A percentile compares a stretch with the other conserved stretches of the same genome.
phyloP scores from a whole-genome alignment of 371 early-diverging fungal genomes.

The Rhizopus microsporus region DNA sequence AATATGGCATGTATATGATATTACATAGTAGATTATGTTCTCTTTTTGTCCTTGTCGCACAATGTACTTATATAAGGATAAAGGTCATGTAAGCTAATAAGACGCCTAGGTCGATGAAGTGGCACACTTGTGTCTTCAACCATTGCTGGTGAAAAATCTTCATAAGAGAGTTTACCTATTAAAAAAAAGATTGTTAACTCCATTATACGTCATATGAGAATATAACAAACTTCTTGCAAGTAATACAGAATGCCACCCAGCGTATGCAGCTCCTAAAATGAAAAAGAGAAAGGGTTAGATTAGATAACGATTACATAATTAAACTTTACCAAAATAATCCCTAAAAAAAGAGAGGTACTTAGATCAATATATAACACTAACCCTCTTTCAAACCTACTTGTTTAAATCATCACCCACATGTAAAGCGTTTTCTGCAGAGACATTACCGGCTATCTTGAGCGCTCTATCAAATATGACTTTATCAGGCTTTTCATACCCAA shows the following conservation, averaged over 20 bases:
- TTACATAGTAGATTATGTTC: constrained; percentile 1
- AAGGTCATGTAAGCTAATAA: constrained; percentile 19
- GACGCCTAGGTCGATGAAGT: constrained; percentile 12
- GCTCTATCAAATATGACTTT: constrained; percentile 42
- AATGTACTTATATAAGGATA: constrained; percentile 21
- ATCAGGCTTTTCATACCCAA: constrained; percentile 42
- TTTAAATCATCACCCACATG: constrained; percentile 32
- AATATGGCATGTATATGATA: not conserved
- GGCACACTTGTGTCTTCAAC: constrained; percentile 20
- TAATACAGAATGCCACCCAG: constrained; percentile 44
- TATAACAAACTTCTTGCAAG: constrained; percentile 32
- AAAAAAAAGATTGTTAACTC: not conserved
- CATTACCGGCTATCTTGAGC: constrained; percentile 18
- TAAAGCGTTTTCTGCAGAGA: constrained; percentile 21
- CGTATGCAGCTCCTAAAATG: constrained; percentile 32
- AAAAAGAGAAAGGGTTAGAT: not conserved
- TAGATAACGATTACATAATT: not conserved
- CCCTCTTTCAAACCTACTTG: constrained; percentile 12
- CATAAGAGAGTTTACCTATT: constrained; percentile 25
- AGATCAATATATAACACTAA: not conserved
- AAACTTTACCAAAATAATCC: constrained; percentile 20
- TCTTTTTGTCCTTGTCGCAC: not conserved
- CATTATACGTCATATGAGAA: not conserved
- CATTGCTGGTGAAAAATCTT: constrained; percentile 33
- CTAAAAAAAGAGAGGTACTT: not conserved